Conservation (phyloP, 192 early-diverging fungal genomes). For the Coemansia sp. region DNA sequence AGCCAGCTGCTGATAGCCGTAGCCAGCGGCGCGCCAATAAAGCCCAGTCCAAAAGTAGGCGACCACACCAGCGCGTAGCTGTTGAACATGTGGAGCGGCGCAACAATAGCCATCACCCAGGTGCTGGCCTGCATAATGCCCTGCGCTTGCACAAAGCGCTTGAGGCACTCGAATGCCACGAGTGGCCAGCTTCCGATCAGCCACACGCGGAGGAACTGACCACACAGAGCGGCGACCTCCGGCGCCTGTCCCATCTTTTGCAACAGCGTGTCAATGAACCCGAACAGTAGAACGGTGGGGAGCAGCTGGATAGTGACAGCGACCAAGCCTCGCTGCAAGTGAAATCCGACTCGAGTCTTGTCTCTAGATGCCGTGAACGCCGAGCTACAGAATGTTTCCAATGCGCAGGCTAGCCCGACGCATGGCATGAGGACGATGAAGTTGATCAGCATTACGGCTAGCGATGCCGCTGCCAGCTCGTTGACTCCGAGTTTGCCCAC, state of each 20-base stretch:
- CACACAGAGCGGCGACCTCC: slow-evolving; percentile 67
- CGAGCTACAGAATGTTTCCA: slow-evolving; percentile 77
- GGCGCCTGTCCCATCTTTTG: slow-evolving; percentile 74
- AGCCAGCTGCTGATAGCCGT: slow-evolving; percentile 75
- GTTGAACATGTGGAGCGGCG: slow-evolving; percentile 74
- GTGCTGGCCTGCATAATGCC: slow-evolving; percentile 88
- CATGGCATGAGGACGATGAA: slow-evolving; percentile 68
- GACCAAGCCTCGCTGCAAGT: slow-evolving; percentile 80
- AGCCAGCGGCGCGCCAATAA: slow-evolving; percentile 83
- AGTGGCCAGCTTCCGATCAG: slow-evolving; percentile 74
- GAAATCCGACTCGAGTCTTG: slow-evolving; percentile 68
- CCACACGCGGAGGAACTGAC: slow-evolving; percentile 67
- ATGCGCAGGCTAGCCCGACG: slow-evolving; percentile 68
- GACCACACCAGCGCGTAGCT: slow-evolving; percentile 84
- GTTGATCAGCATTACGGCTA: slow-evolving; percentile 72
- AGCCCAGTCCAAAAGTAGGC: slow-evolving; percentile 65
- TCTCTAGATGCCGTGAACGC: slow-evolving; percentile 70
- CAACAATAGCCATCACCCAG: slow-evolving; percentile 66
- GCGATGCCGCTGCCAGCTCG: slow-evolving; percentile 70
- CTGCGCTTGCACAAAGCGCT: slow-evolving; percentile 88
- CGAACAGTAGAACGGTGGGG: slow-evolving; percentile 71
- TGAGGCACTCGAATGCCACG: slow-evolving; percentile 84
- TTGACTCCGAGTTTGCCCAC: slow-evolving; percentile 65
- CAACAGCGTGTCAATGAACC: slow-evolving; percentile 70
- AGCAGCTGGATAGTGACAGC: slow-evolving; percentile 70